Evolutionary conservation across 2,329 filamentous ascomycete genomes (phyloP), one percentile per base, ranked within the genome.

Genomic region (Davidsoniella virescens): DNA sequence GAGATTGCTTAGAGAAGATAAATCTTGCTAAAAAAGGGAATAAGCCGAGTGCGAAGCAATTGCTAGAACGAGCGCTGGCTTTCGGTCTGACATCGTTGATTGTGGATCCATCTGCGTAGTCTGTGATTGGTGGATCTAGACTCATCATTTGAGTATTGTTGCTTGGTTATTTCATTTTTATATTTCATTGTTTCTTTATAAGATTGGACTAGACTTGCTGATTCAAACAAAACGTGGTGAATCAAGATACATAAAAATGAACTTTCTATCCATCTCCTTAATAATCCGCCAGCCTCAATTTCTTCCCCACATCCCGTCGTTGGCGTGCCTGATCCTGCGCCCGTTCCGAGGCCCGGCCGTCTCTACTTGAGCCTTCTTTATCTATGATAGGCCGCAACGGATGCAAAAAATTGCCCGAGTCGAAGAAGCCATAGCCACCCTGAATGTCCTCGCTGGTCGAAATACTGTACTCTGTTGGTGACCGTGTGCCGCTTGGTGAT

Each of bases 391-490:
- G 42, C 20, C 46, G 41, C 52, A 94, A 76, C 1, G 87, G 87
- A 63, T 93, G 85, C 20, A 92, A 71, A 4, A 95, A 75, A 87
- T 95, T 94, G 12, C 90, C 90, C 0, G 90, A 87, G 62, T 96
- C 90, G 66, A 96, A 96, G 71, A 96, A 95, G 29, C 90, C 90
- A 70, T 95, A 88, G 57, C 88, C 88, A 61, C 95, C 73, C 56
- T 87, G 86, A 60, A 94, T 88, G 64, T 88, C 84, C 59, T 94
- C 87, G 57, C 85, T 87, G 33, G 80, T 73, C 43, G 76, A 73
- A 26, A 76, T 69, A 60, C 82, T 87, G 58, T 88, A 84, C 41
- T 82, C 47, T 6, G 72, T 74, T 12, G 76, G 76, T 49, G 75
- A 80, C 51, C 75, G 70, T 0, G 73, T 73, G 9, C 73, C 77